These are phyloP conservation scores for Cystoderma amianthinum DNA, from an alignment of 768 basidiomycete genomes.

Conservation along the genomic window DNA sequence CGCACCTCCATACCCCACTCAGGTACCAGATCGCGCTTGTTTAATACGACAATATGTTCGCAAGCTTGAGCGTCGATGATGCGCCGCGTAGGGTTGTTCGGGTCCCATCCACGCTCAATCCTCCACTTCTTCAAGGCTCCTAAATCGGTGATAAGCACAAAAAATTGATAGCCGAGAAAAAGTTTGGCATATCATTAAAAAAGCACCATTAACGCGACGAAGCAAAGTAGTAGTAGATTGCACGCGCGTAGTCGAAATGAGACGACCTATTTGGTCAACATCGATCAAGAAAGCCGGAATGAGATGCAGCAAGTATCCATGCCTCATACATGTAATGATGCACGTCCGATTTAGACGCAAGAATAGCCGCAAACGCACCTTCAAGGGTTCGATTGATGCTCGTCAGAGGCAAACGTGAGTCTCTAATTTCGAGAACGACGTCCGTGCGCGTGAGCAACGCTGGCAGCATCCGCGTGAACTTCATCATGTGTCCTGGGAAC, in stretches of 20 bases:
- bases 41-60: slow-evolving; percentile 86
- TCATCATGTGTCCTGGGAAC: slow-evolving; percentile 95
- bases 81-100: slow-evolving; percentile 30
- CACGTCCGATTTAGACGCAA: slow-evolving; percentile 17
- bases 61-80: slow-evolving; percentile 41
- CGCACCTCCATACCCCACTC: slow-evolving; percentile 82
- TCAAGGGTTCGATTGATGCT: slow-evolving; percentile 90
- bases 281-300: not conserved
- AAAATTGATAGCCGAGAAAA: not conserved
- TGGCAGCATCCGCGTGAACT: slow-evolving; percentile 74
- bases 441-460: slow-evolving; percentile 74
- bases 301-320: not conserved
- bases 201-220: not conserved
- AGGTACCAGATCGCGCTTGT: slow-evolving; percentile 89
- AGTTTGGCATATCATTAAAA: not conserved
- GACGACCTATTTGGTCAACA: not conserved
- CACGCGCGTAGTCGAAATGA: not conserved
- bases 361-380: slow-evolving; percentile 39
- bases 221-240: not conserved
- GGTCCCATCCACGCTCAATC: slow-evolving; percentile 55
- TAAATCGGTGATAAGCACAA: slow-evolving; percentile 16
- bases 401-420: slow-evolving; percentile 88
- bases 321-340: slow-evolving; percentile 4
- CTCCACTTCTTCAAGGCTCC: slow-evolving; percentile 66
- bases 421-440: slow-evolving; percentile 91